Conservation (phyloP, 345 rosid genomes). For the Linum trigynum region DNA sequence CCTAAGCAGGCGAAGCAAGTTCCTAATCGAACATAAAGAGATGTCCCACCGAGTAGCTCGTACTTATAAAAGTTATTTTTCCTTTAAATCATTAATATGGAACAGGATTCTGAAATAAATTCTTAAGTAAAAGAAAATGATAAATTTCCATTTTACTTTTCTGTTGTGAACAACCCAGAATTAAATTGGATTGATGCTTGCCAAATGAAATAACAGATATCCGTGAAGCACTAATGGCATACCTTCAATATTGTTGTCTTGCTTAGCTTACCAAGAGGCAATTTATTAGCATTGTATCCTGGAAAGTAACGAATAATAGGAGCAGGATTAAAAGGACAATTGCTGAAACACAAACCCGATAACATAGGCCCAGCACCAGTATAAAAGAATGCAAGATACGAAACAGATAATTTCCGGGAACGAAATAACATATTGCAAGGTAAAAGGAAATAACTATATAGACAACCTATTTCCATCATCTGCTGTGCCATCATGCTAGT, state of each 20-base stretch:
- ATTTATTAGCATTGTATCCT: constrained; percentile 80
- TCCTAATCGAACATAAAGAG: not conserved
- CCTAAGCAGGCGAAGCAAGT: not conserved
- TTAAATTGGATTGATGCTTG: not conserved
- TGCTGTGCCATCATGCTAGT: constrained; percentile 84
- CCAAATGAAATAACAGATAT: not conserved
- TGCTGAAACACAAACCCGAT: not conserved
- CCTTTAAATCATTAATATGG: not conserved
- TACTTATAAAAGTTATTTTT: no score
- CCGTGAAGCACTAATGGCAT: not conserved
- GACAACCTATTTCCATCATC: constrained; percentile 88
- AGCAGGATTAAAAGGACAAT: not conserved
- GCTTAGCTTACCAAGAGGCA: constrained; percentile 93
- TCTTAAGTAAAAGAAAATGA: no score
- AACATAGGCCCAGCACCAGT: not conserved
- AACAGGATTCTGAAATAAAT: no score
- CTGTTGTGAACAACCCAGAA: not conserved
- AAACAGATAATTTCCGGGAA: not conserved
- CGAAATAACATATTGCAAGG: not conserved
- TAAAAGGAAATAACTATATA: constrained; percentile 9
- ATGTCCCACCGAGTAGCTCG: not conserved
- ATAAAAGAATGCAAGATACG: not conserved
- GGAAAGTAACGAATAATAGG: constrained; percentile 17
- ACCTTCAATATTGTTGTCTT: constrained; percentile 62
- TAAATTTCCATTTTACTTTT: not conserved